phyloP scores from a whole-genome alignment of 139 green algal genomes.

The Penium margaritaceum region DNA sequence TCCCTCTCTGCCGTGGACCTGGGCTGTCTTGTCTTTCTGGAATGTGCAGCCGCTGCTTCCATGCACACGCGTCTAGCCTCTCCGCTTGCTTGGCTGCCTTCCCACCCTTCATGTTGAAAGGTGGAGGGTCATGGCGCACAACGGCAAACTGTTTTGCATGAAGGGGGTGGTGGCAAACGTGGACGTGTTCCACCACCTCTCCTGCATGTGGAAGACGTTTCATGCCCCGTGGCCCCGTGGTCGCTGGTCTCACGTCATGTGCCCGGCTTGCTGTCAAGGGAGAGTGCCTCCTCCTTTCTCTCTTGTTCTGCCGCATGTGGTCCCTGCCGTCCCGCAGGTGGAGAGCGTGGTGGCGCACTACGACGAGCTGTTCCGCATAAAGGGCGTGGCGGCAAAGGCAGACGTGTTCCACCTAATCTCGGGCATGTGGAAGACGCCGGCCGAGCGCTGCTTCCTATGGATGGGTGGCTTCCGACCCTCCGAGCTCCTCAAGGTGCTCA shows the following conservation, averaged over 20 bases:
- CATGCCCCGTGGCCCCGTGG: constrained; percentile 40
- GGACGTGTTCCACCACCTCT: constrained; percentile 43
- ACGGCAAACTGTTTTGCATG: constrained; percentile 37
- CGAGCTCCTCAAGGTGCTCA: constrained; percentile 45
- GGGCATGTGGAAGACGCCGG: constrained; percentile 48
- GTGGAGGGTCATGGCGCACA: constrained; percentile 34
- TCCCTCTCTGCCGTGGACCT: too few relatives aligned
- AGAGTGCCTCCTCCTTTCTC: too few relatives aligned
- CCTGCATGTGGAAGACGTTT: constrained; percentile 43
- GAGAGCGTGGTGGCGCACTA: constrained; percentile 32
- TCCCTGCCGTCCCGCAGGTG: constrained; percentile 1
- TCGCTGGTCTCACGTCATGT: too few relatives aligned
- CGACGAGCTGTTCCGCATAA: constrained; percentile 41
- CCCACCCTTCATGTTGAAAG: too few relatives aligned
- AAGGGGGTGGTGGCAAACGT: constrained; percentile 33
- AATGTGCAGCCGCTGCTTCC: too few relatives aligned
- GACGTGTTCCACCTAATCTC: constrained; percentile 46
- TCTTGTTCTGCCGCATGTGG: background rate
- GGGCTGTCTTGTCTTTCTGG: too few relatives aligned
- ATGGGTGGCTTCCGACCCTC: constrained; percentile 47
- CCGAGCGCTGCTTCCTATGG: constrained; percentile 47
- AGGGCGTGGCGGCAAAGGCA: constrained; percentile 32
- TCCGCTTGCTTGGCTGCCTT: too few relatives aligned
- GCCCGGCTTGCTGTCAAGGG: background rate
- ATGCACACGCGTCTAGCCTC: too few relatives aligned